Percentiles rank a stretch among this genome's conserved stretches.
These are phyloP conservation scores for Scutellaria baicalensis DNA, from an alignment of 257 asterid genomes.

Conservation along the genomic window DNA sequence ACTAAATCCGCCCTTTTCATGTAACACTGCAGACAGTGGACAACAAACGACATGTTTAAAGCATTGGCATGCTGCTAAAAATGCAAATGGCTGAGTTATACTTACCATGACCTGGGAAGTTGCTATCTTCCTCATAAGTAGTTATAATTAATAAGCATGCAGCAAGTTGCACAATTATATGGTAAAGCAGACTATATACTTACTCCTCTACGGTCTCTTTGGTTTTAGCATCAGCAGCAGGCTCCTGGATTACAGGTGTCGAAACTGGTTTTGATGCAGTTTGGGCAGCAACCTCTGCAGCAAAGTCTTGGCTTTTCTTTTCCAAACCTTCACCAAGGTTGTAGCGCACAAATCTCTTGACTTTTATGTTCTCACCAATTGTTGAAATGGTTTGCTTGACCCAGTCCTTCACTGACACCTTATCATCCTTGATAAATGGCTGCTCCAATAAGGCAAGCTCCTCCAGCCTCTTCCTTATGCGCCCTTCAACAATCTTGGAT, in stretches of 20 bases:
- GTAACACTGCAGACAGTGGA: not conserved
- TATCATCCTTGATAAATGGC: conserved; percentile 91
- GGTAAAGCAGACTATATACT: conserved; percentile 20
- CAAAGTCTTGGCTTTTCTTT: conserved; percentile 91
- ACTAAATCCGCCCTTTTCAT: not conserved
- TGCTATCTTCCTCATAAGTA: not conserved
- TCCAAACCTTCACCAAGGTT: conserved; percentile 97
- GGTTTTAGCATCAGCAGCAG: conserved; percentile 37
- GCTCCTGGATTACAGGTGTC: conserved; percentile 44
- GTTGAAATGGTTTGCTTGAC: conserved; percentile 92
- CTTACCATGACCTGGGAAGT: not conserved
- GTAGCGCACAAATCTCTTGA: conserved; percentile 71
- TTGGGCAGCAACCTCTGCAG: conserved; percentile 99
- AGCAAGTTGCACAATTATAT: not conserved
- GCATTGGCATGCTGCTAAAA: not conserved
- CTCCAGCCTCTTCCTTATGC: conserved; percentile 79
- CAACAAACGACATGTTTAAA: not conserved
- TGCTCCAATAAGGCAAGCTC: conserved; percentile 83
- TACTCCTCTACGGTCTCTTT: conserved; percentile 52
- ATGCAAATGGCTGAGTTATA: not conserved
- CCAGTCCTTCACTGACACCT: conserved; percentile 78
- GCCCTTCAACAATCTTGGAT: conserved; percentile 86
- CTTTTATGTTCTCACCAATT: conserved; percentile 89
- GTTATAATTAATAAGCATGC: not conserved
- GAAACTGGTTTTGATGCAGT: conserved; percentile 59